Evolutionary conservation across 768 basidiomycete genomes (phyloP).

Genomic region (Royoungia palumana): DNA sequence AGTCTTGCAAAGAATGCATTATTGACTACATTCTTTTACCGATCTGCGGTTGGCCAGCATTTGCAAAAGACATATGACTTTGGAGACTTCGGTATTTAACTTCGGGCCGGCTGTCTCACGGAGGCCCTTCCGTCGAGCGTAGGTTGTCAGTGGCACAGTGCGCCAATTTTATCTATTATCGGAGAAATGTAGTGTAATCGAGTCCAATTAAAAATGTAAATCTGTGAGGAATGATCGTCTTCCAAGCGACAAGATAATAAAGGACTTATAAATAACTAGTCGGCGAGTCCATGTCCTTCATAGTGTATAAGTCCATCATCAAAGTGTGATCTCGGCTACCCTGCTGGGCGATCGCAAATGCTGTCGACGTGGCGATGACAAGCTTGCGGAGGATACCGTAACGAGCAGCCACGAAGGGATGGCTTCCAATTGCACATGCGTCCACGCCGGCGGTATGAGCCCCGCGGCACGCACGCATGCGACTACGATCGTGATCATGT

Average conservation of each 20-base stretch:
- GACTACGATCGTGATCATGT: background rate
- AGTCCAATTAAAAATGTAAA: too few relatives aligned
- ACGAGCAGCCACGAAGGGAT: background rate
- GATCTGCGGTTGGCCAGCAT: conserved; percentile 17
- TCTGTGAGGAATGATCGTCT: too few relatives aligned
- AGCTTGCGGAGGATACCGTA: background rate
- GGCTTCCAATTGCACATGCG: background rate
- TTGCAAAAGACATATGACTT: conserved; percentile 28
- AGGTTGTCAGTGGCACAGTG: too few relatives aligned
- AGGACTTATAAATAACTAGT: too few relatives aligned
- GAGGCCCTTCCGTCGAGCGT: too few relatives aligned
- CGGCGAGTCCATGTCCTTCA: too few relatives aligned
- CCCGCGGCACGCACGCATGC: background rate
- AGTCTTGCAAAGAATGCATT: background rate
- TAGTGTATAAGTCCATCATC: conserved; percentile 1
- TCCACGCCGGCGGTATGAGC: too few relatives aligned
- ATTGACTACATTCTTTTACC: background rate
- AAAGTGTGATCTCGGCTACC: conserved; percentile 12
- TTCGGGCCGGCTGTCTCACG: conserved; percentile 17
- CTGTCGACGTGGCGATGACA: background rate
- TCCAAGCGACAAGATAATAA: too few relatives aligned
- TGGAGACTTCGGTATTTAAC: conserved; percentile 23
- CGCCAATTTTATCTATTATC: too few relatives aligned
- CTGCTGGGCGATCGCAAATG: conserved; percentile 9
- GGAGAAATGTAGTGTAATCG: too few relatives aligned